Base-by-base conservation (phyloP, 2,329 filamentous ascomycete genomes). In the Tolypocladium amazonense region DNA sequence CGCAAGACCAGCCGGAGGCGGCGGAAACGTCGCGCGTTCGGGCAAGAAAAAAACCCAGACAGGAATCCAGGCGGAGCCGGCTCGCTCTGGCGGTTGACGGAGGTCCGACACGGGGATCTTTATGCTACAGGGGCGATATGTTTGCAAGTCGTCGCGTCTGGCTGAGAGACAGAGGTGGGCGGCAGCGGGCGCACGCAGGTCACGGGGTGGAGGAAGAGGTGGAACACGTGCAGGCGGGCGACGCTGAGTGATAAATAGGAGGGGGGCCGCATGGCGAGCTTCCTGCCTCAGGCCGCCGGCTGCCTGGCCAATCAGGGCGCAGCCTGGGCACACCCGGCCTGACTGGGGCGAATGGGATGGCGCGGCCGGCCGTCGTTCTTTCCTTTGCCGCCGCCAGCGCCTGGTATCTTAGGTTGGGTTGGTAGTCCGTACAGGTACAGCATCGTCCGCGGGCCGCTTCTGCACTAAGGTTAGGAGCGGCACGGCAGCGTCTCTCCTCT, bases 121-220 rank as follows among this genome's bases (percentile, higher is more conserved):
- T 69, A 69, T 68, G 67, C 65, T 70, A 67, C 63, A 64, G 63
- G 63, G 67, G 60, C 56, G 59, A 56, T 50, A 25, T 50, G 35
- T 38, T 35, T 52, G 56, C 6, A 27, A 33, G 53, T 37, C 53
- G 56, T 53, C 60, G 56, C 56, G 38, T 39, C 33, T 47, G 52
- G 58, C n/a, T 55, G 56, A 55, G 43, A 20, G 53, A 41, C 25
- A 23, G 56, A 45, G 56, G 56, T 52, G 47, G 56, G 56, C 33
- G 20, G 30, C 56, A 39, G 38, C 39, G 59, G 53, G 56, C 52
- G 54, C 47, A 58, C 56, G 47, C 50, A 59, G 60, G 63, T 64
- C 63, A 64, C 63, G 63, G 57, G 63, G 62, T 37, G 54, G 57
- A 52, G 52, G 59, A 60, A 53, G 58, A 62, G 58, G 62, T 61